Conservation (phyloP, 2,329 filamentous ascomycete genomes). For the Rhynchosporium graminicola region DNA sequence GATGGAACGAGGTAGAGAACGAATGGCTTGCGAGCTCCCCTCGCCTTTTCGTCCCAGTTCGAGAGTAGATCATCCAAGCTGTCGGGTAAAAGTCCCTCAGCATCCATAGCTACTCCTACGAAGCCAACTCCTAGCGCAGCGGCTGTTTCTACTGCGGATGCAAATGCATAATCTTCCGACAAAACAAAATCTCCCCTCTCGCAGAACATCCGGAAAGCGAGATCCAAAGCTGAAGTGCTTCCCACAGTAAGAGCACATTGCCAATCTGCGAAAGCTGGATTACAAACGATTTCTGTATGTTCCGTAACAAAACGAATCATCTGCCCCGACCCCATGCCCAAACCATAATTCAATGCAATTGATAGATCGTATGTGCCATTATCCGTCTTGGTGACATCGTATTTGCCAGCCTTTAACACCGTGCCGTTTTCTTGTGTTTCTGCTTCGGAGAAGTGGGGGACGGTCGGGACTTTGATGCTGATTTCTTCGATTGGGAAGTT, state of each 20-base stretch:
- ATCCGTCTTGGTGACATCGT: slow-evolving; percentile 68
- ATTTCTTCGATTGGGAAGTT: slow-evolving; percentile 91
- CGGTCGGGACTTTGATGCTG: slow-evolving; percentile 68
- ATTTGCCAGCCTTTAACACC: slow-evolving; percentile 72
- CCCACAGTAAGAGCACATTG: slow-evolving; percentile 79
- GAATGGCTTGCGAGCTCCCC: slow-evolving; percentile 63
- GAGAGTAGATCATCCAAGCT: slow-evolving; percentile 62
- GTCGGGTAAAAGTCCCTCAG: slow-evolving; percentile 62
- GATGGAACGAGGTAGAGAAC: slow-evolving; percentile 72
- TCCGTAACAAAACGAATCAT: slow-evolving; percentile 89
- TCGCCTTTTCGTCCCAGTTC: slow-evolving; percentile 61
- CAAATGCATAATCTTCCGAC: slow-evolving; percentile 90
- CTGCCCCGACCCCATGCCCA: slow-evolving; percentile 82
- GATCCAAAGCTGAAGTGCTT: slow-evolving; percentile 83
- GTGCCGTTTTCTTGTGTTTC: slow-evolving; percentile 63
- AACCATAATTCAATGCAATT: slow-evolving; percentile 90
- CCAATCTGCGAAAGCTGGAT: slow-evolving; percentile 91
- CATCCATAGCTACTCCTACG: slow-evolving; percentile 64
- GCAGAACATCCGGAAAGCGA: slow-evolving; percentile 79
- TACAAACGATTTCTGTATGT: slow-evolving; percentile 88
- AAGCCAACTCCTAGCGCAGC: slow-evolving; percentile 62
- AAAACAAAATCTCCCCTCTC: slow-evolving; percentile 75
- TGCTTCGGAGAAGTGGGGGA: slow-evolving; percentile 69
- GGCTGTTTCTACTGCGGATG: slow-evolving; percentile 67
- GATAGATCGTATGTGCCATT: slow-evolving; percentile 68